Evolutionary conservation across 2,329 filamentous ascomycete genomes (phyloP).

Genomic region (Pseudofabraea citricarpa): DNA sequence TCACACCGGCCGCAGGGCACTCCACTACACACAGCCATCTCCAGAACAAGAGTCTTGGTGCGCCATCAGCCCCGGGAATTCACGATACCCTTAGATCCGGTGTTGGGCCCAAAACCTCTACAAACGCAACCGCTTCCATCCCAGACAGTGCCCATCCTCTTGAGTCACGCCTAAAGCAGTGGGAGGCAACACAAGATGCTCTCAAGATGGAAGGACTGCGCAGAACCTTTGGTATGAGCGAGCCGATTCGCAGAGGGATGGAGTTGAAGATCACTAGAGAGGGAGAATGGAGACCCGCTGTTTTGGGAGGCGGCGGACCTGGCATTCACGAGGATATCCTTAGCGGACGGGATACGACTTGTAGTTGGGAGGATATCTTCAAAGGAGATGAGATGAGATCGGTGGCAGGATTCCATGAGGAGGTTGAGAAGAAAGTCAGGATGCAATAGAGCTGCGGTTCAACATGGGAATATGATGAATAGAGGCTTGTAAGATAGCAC

Average conservation of each 20-base stretch:
- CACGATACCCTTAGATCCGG: conserved; percentile 90
- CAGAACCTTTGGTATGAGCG: conserved; percentile 84
- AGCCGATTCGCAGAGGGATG: conserved; percentile 90
- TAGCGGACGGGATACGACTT: conserved; percentile 67
- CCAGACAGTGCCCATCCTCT: conserved; percentile 74
- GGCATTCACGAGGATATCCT: conserved; percentile 87
- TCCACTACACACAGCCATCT: conserved; percentile 61
- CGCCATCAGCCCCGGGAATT: conserved; percentile 87
- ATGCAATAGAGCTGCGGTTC: conserved; percentile 50
- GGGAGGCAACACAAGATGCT: conserved; percentile 83
- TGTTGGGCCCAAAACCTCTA: conserved; percentile 57
- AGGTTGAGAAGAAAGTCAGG: conserved; percentile 90
- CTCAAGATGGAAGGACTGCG: conserved; percentile 86
- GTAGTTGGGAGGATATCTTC: conserved; percentile 94
- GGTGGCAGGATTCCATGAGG: conserved; percentile 73
- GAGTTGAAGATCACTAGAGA: conserved; percentile 83
- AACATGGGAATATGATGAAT: conserved; percentile 11
- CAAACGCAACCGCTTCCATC: conserved; percentile 31
- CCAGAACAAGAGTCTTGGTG: conserved; percentile 53
- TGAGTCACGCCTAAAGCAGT: conserved; percentile 81
- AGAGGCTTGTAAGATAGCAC: conserved; percentile 15
- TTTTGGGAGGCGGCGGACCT: conserved; percentile 50
- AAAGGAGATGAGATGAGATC: conserved; percentile 70
- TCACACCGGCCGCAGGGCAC: conserved; percentile 70
- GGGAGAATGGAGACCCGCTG: conserved; percentile 74